Evolutionary conservation across 78 protist species (phyloP).

Genomic region (Anaeramoeba flamelloides): DNA sequence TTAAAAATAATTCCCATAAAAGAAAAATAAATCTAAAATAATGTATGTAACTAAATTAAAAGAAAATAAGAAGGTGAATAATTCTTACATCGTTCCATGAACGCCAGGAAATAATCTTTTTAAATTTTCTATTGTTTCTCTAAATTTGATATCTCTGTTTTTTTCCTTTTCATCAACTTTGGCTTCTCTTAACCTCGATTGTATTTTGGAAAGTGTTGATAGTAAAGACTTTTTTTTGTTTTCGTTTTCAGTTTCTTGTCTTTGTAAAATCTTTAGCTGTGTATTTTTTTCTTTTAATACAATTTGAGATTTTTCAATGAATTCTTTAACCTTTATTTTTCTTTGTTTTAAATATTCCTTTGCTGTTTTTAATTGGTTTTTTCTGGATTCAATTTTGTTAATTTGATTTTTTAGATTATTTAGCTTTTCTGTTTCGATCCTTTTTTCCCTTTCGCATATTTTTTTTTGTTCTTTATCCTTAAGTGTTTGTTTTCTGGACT

Average conservation of each 20-base stretch:
- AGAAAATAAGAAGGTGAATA: too few relatives aligned
- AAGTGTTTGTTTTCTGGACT: neutral
- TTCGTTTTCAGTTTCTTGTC: neutral
- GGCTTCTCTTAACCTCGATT: conserved; percentile 14
- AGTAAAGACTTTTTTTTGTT: neutral
- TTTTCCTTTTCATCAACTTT: conserved; percentile 19
- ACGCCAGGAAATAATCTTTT: conserved; percentile 58
- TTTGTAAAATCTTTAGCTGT: neutral
- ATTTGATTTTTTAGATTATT: neutral
- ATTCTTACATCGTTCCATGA: conserved; percentile 38
- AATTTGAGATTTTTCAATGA: neutral
- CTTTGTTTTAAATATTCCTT: neutral
- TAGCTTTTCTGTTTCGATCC: neutral
- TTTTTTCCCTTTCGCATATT: neutral
- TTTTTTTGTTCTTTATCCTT: neutral
- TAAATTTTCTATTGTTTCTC: conserved; percentile 26
- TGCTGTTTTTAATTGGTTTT: neutral
- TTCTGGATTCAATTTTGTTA: neutral
- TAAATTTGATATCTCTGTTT: conserved; percentile 22
- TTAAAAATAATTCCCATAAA: too few relatives aligned
- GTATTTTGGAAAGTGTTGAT: neutral
- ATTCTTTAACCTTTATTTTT: neutral
- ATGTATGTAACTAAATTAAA: too few relatives aligned
- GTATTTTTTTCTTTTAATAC: neutral
- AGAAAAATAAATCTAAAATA: too few relatives aligned